Evolutionary conservation across 108 stramenopile species (phyloP).

Genomic region (Cyclotella sp.): DNA sequence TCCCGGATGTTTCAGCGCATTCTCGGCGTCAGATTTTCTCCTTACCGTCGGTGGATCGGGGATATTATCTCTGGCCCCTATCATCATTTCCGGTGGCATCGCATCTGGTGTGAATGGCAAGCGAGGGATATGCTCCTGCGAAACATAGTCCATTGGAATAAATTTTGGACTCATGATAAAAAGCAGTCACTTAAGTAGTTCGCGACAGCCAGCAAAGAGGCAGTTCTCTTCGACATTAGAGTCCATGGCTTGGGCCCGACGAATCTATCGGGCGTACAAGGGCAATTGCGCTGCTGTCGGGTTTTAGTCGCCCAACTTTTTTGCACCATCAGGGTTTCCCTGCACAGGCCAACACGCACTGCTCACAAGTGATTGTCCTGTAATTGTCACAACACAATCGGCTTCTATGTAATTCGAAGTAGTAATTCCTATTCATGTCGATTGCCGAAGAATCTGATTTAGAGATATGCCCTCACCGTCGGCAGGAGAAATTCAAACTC

Average conservation of each 20-base stretch:
- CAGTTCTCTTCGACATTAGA: background rate
- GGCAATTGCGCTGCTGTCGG: background rate
- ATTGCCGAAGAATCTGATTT: too few relatives aligned
- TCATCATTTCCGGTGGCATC: background rate
- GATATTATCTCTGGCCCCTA: background rate
- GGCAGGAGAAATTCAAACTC: too few relatives aligned
- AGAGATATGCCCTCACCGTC: too few relatives aligned
- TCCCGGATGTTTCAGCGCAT: background rate
- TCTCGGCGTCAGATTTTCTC: background rate
- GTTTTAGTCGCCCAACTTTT: background rate
- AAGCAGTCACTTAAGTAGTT: background rate
- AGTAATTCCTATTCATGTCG: too few relatives aligned
- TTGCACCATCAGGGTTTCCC: too few relatives aligned
- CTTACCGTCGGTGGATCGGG: slow-evolving; percentile 1
- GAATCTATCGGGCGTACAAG: background rate
- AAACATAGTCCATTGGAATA: background rate
- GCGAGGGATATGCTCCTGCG: background rate
- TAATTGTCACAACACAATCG: too few relatives aligned
- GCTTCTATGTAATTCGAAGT: too few relatives aligned
- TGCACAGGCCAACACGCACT: too few relatives aligned
- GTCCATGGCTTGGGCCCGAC: background rate
- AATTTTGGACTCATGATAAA: background rate
- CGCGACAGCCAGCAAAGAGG: background rate
- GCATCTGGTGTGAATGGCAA: background rate
- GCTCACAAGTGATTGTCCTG: too few relatives aligned